Evolutionary conservation across 176 grass and related monocot species (phyloP).

Genomic region (Paspalum vaginatum): DNA sequence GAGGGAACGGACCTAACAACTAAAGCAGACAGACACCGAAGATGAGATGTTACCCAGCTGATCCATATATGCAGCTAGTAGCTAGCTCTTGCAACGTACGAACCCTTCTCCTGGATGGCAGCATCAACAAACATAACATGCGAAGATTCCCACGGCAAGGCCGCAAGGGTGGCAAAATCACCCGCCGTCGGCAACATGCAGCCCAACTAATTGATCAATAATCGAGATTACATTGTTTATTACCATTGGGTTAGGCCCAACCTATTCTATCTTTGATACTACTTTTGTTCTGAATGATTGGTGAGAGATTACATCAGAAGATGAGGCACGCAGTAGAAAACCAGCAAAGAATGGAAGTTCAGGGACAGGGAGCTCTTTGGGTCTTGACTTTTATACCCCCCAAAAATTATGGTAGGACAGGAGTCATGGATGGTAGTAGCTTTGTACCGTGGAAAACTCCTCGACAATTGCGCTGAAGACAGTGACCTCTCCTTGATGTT

Average conservation of each 20-base stretch:
- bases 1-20: conserved; percentile 33
- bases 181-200: conserved; percentile 38
- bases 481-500: background rate
- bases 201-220: conserved; percentile 41
- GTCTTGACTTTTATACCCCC: conserved; percentile 24
- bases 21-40: conserved; percentile 36
- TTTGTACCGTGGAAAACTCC: conserved; percentile 33
- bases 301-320: conserved; percentile 7
- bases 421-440: conserved; percentile 36
- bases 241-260: background rate
- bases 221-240: background rate
- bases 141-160: conserved; percentile 44
- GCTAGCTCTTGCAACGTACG: background rate
- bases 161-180: conserved; percentile 26
- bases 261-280: conserved; percentile 1
- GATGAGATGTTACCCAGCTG: conserved; percentile 44
- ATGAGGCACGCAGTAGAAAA: background rate
- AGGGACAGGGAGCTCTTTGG: conserved; percentile 16
- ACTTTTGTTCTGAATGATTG: conserved; percentile 36
- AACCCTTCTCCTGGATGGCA: conserved; percentile 11
- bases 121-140: conserved; percentile 58
- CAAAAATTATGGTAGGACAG: conserved; percentile 28
- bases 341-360: background rate
- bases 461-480: conserved; percentile 22
- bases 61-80: background rate